phyloP scores from a whole-genome alignment of 2,329 filamentous ascomycete genomes.

The Metarhizium album region DNA sequence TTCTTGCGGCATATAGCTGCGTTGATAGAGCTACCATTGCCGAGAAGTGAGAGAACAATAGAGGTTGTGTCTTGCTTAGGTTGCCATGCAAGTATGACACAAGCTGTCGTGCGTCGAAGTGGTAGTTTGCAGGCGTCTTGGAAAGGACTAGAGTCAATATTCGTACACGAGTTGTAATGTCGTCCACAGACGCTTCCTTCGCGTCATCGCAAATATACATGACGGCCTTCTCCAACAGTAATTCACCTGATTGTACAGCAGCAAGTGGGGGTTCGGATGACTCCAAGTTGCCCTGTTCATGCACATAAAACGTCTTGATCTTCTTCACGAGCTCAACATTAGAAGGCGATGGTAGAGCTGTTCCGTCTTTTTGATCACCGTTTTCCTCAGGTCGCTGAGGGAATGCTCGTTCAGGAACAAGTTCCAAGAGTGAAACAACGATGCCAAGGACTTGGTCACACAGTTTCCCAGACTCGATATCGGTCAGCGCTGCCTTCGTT shows the following conservation, averaged over 20 bases:
- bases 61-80: constrained; percentile 25
- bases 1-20: constrained; percentile 42
- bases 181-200: constrained; percentile 27
- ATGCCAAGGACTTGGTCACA: constrained; percentile 32
- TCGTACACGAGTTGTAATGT: constrained; percentile 46
- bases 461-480: constrained; percentile 19
- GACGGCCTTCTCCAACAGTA: constrained; percentile 52
- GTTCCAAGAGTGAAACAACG: constrained; percentile 45
- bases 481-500: constrained; percentile 21
- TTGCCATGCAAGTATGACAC: constrained; percentile 40
- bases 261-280: constrained; percentile 48
- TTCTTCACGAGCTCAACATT: constrained; percentile 44
- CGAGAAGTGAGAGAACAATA: constrained; percentile 46
- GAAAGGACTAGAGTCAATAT: constrained; percentile 47
- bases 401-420: constrained; percentile 56
- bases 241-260: constrained; percentile 43
- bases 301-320: constrained; percentile 56
- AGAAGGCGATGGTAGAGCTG: constrained; percentile 10
- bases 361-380: constrained; percentile 6
- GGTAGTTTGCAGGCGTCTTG: constrained; percentile 36
- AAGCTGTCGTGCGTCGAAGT: constrained; percentile 34
- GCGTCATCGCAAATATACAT: constrained; percentile 39
- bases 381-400: constrained; percentile 14
- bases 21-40: constrained; percentile 48
- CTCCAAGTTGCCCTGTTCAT: constrained; percentile 60